Evolutionary conservation across 345 rosid species (phyloP).

Genomic region (Eucalyptus caleyi): DNA sequence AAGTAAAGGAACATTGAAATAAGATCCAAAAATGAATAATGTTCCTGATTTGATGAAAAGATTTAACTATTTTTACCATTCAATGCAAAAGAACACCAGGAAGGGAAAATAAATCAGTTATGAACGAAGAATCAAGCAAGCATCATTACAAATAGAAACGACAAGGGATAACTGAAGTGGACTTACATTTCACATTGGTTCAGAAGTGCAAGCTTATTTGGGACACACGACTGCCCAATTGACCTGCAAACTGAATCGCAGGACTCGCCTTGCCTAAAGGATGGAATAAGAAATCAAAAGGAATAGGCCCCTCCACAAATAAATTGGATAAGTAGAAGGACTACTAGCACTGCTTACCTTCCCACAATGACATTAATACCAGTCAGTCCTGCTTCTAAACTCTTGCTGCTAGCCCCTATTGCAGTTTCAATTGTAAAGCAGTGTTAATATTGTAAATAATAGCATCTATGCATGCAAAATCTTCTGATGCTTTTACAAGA

Average conservation of each 20-base stretch:
- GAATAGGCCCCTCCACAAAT: neutral
- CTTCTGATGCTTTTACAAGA: neutral
- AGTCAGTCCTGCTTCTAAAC: slow-evolving; percentile 52
- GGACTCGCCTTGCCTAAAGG: slow-evolving; percentile 74
- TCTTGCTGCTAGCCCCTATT: slow-evolving; percentile 29
- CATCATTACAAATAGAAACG: neutral
- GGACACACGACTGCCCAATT: slow-evolving; percentile 74
- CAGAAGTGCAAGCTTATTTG: slow-evolving; percentile 69
- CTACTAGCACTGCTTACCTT: slow-evolving; percentile 21
- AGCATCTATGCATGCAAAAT: neutral
- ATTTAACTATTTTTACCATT: neutral
- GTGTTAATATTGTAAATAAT: neutral
- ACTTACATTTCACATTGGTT: slow-evolving; percentile 85
- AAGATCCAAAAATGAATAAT: neutral
- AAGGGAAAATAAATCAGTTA: neutral
- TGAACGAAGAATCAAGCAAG: neutral
- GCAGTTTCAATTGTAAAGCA: neutral
- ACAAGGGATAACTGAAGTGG: neutral
- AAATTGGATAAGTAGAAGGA: neutral
- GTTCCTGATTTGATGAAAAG: neutral
- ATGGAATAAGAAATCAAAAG: neutral
- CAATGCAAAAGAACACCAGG: neutral
- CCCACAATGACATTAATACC: slow-evolving; percentile 80
- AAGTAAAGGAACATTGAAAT: neutral
- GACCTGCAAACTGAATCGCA: slow-evolving; percentile 80